These are phyloP conservation scores for Gaultheria prostrata DNA, from an alignment of 148 eudicot genomes.

Conservation along the genomic window DNA sequence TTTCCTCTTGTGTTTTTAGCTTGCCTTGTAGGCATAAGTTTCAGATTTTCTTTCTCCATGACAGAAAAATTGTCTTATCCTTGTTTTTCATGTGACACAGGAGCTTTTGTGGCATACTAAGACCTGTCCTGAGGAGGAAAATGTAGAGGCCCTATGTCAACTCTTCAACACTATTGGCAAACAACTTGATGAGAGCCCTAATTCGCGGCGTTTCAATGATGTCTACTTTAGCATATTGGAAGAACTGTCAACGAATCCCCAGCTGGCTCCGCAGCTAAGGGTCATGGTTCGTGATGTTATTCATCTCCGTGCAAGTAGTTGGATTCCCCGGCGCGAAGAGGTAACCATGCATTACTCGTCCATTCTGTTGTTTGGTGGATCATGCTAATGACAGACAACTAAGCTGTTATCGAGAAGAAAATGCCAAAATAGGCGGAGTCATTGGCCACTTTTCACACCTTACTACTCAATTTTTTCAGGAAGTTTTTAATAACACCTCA, in stretches of 20 bases:
- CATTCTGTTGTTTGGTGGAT: background rate
- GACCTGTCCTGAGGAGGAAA: no score
- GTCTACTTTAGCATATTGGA: constrained; percentile 57
- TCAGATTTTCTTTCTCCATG: background rate
- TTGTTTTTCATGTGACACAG: constrained; percentile 26
- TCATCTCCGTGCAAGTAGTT: constrained; percentile 63
- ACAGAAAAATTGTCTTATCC: background rate
- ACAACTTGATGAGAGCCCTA: constrained; percentile 62
- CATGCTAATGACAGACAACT: background rate
- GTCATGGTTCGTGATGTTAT: constrained; percentile 80
- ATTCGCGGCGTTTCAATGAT: constrained; percentile 68
- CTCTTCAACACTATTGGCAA: no score
- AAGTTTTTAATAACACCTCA: background rate
- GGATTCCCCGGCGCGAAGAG: constrained; percentile 94
- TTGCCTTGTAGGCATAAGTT: background rate
- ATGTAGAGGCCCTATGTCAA: no score
- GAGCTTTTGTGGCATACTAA: constrained; percentile 79
- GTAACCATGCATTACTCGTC: constrained; percentile 27
- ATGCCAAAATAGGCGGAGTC: background rate
- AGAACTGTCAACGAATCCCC: constrained; percentile 59
- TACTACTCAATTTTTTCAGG: no score
- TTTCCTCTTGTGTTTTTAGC: background rate
- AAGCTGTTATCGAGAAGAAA: no score
- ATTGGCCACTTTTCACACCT: no score
- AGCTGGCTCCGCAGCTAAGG: constrained; percentile 64